Evolutionary conservation across 225 moss, liverwort and hornwort genomes (phyloP).

Genomic region (Bryum argenteum): DNA sequence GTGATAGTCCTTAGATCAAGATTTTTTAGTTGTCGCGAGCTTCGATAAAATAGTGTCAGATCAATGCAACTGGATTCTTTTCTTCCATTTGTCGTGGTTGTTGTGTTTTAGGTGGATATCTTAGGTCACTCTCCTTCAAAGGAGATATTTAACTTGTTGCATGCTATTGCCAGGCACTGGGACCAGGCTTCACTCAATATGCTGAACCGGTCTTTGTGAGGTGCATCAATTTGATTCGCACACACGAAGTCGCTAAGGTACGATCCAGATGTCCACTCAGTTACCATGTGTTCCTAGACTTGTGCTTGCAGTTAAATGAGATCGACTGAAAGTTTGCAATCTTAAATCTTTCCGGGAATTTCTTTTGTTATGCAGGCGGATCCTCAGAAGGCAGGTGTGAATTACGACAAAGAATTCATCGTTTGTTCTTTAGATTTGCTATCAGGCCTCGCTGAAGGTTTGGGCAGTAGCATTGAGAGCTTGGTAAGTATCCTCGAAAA

Average conservation of each 20-base stretch:
- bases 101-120: slow-evolving; percentile 8
- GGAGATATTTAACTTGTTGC: slow-evolving; percentile 1
- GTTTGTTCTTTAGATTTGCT: slow-evolving; percentile 97
- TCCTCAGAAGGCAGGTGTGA: slow-evolving; percentile 92
- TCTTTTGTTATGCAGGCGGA: slow-evolving; percentile 66
- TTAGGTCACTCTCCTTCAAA: slow-evolving; percentile 10
- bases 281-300: neutral
- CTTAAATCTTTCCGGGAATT: slow-evolving; percentile 9
- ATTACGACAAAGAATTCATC: slow-evolving; percentile 98
- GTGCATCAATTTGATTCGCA: slow-evolving; percentile 94
- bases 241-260: slow-evolving; percentile 95
- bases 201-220: slow-evolving; percentile 97
- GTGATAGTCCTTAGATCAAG: neutral
- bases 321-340: neutral
- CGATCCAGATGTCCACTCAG: slow-evolving; percentile 13
- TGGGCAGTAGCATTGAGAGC: slow-evolving; percentile 95
- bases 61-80: neutral
- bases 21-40: neutral
- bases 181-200: slow-evolving; percentile 93
- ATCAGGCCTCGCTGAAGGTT: slow-evolving; percentile 97
- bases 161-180: slow-evolving; percentile 73
- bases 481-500: slow-evolving; percentile 58
- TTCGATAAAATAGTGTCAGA: slow-evolving; percentile 15
- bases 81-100: neutral
- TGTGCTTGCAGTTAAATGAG: slow-evolving; percentile 7